Evolutionary conservation across 805 yeast species (phyloP), one percentile per base, ranked within the genome.

Genomic region (Metschnikowia vanudenii): DNA sequence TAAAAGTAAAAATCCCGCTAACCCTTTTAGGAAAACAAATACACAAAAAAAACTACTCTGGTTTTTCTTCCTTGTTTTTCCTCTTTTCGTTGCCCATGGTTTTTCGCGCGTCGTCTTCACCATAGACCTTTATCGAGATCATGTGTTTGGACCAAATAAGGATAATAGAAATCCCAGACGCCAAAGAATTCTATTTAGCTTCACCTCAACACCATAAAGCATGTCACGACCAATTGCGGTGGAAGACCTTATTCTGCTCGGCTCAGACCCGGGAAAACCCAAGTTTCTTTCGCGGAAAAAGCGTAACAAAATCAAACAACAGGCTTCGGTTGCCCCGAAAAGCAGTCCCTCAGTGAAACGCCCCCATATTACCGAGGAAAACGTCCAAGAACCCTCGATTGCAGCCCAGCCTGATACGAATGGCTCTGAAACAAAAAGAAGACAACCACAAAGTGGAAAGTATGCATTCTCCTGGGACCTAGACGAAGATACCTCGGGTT

Each of bases 391-490:
- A 12, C n/a, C 11, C 17, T 8, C 3, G 20, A 19, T 13, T 10
- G 12, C 16, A 12, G 4, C 8, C 24, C 17, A 24, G 30, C 9
- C 13, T 30, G 20, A 6, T 22, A 13, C 7, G 18, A 5, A 29
- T 2, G 26, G 12, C 22, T 5, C 34, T 14, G 35, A 39, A 16
- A 49, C 32, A 6, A 42, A 29, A 48, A 45, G 24, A 29, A 24
- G 40, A 18, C 35, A 38, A 19, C 28, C 30, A 1, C 34, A 36
- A 13, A 34, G 31, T 32, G 44, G 29, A 10, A 76, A 74, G 53
- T 87, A 85, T 63, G 69, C 73, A 9, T 87, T 88, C 62, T 84
- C 77, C 11, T 88, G 96, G 96, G 74, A 75, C 47, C 69, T 65
- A 1, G 69, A 71, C 0, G 94, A 86, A 12, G 96, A 88, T 59